Conservation (phyloP, 176 grass and related monocot genomes). For the Triticum urartu region DNA sequence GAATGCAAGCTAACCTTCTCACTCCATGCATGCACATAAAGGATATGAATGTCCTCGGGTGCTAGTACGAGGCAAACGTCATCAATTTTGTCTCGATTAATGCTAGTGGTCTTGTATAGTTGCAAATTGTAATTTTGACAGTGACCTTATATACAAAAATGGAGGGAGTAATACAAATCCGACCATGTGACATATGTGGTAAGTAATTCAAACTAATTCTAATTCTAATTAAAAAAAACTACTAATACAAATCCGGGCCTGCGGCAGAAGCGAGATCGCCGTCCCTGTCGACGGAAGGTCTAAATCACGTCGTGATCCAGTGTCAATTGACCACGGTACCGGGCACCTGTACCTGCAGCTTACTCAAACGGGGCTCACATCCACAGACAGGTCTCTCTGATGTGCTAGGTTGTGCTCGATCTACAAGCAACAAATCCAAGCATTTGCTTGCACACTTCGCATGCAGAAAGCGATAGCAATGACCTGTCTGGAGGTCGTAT, state of each 20-base stretch:
- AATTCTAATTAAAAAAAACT: no score
- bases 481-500: not conserved
- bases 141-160: no score
- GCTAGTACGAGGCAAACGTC: no score
- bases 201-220: no score
- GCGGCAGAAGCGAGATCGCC: not conserved
- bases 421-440: not conserved
- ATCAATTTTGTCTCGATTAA: no score
- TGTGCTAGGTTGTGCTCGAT: not conserved
- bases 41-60: no score
- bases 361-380: not conserved
- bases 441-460: not conserved
- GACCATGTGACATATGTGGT: no score
- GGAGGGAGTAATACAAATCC: no score
- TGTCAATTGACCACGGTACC: not conserved
- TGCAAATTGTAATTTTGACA: no score
- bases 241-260: not conserved
- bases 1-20: no score
- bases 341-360: not conserved
- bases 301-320: constrained; percentile 2
- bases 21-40: no score
- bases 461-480: not conserved
- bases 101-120: no score
- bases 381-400: not conserved
- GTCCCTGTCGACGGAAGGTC: not conserved